Evolutionary conservation across 768 basidiomycete genomes (phyloP).

Genomic region (Xerocomus brunneocitrinus): DNA sequence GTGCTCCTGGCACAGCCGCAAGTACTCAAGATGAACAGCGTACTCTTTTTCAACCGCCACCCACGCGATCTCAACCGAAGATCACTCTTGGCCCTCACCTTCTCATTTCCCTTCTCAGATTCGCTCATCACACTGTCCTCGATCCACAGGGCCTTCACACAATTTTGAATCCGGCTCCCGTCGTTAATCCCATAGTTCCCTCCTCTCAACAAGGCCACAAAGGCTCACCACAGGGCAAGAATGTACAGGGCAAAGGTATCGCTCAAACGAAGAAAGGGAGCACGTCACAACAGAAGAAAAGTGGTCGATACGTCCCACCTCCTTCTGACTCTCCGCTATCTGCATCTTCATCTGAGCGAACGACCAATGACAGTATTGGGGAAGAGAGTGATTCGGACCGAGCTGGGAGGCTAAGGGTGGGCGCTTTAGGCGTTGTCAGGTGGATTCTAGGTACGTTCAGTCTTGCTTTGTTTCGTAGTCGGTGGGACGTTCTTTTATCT

Average conservation of each 20-base stretch:
- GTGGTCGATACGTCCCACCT: constrained; percentile 30
- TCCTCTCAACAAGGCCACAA: constrained; percentile 11
- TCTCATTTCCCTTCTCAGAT: constrained; percentile 41
- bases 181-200: constrained; percentile 22
- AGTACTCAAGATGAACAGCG: constrained; percentile 1
- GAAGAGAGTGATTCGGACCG: constrained; percentile 72
- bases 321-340: constrained; percentile 31
- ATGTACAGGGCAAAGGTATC: constrained; percentile 6
- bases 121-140: constrained; percentile 51
- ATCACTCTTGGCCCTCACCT: constrained; percentile 32
- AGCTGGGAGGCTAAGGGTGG: constrained; percentile 62
- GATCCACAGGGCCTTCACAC: constrained; percentile 58
- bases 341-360: constrained; percentile 17
- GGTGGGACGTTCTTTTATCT: not conserved
- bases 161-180: constrained; percentile 60
- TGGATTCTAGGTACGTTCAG: constrained; percentile 56
- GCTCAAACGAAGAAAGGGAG: constrained; percentile 19
- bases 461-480: constrained; percentile 1
- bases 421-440: constrained; percentile 59
- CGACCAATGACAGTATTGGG: constrained; percentile 30
- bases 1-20: not conserved
- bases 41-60: not conserved
- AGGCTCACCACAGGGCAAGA: not conserved
- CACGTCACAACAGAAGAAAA: constrained; percentile 23
- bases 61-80: constrained; percentile 1